These are phyloP conservation scores for Aquilaria agallochum DNA, from an alignment of 441 rosid genomes.

Conservation along the genomic window DNA sequence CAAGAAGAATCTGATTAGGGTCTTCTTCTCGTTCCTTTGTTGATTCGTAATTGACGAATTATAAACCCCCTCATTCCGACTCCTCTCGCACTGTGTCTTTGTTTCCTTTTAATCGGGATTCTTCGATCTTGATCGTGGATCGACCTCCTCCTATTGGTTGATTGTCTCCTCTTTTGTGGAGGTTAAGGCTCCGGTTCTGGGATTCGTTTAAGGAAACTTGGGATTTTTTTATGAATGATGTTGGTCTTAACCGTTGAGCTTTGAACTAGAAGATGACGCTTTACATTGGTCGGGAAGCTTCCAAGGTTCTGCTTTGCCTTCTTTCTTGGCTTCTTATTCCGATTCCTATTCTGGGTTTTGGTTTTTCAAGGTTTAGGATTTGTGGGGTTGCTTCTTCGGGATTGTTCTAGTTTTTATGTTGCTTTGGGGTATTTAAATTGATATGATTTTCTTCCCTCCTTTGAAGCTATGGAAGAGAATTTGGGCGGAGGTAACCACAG, in stretches of 20 bases:
- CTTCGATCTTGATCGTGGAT: constrained; percentile 22
- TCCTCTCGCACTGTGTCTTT: neutral
- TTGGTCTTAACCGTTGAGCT: constrained; percentile 40
- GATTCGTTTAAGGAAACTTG: constrained; percentile 6
- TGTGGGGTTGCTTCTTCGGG: neutral
- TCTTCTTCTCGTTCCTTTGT: neutral
- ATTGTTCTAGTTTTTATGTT: neutral
- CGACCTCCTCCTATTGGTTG: constrained; percentile 10
- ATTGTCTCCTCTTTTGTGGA: constrained; percentile 1
- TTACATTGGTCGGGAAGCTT: constrained; percentile 98
- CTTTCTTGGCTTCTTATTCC: neutral
- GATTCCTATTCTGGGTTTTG: neutral
- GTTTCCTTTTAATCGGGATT: constrained; percentile 4
- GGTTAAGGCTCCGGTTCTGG: constrained; percentile 8
- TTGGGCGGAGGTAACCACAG: constrained; percentile 73
- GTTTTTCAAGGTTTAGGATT: neutral
- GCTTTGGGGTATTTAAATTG: constrained; percentile 18
- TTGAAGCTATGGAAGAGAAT: constrained; percentile 90
- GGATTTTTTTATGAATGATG: constrained; percentile 29
- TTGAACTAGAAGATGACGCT: constrained; percentile 63
- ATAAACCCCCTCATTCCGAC: constrained; percentile 2
- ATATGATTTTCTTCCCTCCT: constrained; percentile 11
- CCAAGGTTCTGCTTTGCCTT: constrained; percentile 54
- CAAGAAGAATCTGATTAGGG: constrained; percentile 9
- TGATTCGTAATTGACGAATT: neutral